Percentiles rank a stretch among this genome's conserved stretches.
Evolutionary conservation across 2,329 filamentous ascomycete genomes (phyloP).

Genomic region (Metarhizium anisopliae): DNA sequence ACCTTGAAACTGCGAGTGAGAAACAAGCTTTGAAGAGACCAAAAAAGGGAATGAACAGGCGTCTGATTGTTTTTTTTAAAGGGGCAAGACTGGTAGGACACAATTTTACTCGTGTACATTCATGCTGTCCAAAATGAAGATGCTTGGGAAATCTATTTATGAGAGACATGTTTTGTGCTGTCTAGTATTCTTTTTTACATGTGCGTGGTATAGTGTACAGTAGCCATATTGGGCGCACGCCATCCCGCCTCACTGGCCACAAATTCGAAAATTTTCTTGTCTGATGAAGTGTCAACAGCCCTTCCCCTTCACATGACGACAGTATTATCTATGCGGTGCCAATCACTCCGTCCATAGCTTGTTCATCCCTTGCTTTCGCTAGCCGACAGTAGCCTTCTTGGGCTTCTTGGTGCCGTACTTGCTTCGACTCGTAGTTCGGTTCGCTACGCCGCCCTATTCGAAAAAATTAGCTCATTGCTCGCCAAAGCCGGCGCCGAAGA

Average conservation of each 20-base stretch:
- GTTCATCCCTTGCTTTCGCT: neutral
- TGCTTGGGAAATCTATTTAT: neutral
- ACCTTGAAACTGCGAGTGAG: neutral
- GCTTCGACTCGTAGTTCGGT: conserved; percentile 73
- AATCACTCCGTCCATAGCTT: neutral
- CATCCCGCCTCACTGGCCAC: neutral
- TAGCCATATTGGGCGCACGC: neutral
- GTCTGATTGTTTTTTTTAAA: neutral
- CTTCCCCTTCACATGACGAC: neutral
- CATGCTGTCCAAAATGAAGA: conserved; percentile 1
- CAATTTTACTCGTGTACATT: neutral
- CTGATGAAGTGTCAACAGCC: neutral
- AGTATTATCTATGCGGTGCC: neutral
- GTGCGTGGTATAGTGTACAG: conserved; percentile 3
- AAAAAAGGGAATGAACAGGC: neutral
- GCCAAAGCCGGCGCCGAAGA: neutral
- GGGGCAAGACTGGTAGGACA: neutral
- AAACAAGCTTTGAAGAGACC: neutral
- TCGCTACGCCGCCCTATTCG: conserved; percentile 76
- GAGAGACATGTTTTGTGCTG: neutral
- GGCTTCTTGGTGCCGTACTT: conserved; percentile 99
- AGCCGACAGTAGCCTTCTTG: conserved; percentile 62
- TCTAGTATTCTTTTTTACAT: neutral
- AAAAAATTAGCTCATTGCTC: conserved; percentile 9
- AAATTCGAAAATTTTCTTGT: neutral